A percentile compares a stretch with the other conserved stretches of the same genome.
phyloP scores from a whole-genome alignment of 352 stramenopile species.

The Pythium sp. region DNA sequence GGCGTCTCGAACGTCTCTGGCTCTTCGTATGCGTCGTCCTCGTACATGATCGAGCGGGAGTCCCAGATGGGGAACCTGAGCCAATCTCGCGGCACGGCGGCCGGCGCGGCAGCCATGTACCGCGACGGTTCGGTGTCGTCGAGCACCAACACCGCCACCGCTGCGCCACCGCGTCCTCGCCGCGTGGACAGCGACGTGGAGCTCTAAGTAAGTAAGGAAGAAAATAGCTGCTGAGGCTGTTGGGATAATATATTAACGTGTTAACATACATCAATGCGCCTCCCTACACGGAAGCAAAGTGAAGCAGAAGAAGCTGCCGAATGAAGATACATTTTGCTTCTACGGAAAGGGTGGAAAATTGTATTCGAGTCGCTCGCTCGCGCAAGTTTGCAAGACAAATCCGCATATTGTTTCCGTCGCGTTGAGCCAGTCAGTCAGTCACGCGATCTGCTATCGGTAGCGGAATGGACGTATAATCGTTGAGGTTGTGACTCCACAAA shows the following conservation, averaged over 20 bases:
- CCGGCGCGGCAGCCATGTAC: conserved; percentile 15
- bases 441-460: no score
- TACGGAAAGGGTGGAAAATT: neutral
- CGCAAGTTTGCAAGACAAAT: neutral
- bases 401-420: neutral
- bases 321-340: neutral
- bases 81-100: conserved; percentile 27
- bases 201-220: conserved; percentile 25
- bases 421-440: no score
- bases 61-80: conserved; percentile 19
- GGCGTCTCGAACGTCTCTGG: conserved; percentile 20
- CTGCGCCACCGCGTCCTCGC: conserved; percentile 19
- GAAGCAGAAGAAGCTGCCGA: no score
- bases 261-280: neutral
- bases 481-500: neutral
- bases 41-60: conserved; percentile 21
- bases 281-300: neutral
- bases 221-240: neutral
- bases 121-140: conserved; percentile 19
- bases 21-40: conserved; percentile 19
- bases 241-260: neutral
- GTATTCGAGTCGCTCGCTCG: neutral
- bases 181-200: conserved; percentile 66
- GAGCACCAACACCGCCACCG: conserved; percentile 13
- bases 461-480: neutral